phyloP scores from a whole-genome alignment of 257 asterid genomes.

The Nicotiana sylvestris region DNA sequence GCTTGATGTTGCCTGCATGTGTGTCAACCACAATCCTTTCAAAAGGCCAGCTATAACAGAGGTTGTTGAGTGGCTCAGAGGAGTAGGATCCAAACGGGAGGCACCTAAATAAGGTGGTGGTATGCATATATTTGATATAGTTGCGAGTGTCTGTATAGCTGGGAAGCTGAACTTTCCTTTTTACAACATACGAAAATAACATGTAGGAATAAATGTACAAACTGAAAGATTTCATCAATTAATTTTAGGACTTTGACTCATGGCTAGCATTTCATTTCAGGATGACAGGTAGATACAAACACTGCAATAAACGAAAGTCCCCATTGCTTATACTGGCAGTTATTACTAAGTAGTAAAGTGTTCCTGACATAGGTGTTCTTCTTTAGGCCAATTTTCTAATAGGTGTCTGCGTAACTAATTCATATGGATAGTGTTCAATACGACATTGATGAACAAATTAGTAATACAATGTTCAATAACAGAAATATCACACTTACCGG shows the following conservation, averaged over 20 bases:
- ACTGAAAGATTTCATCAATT: background rate
- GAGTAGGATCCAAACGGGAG: constrained; percentile 40
- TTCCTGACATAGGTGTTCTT: too few species aligned
- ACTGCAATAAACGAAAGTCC: too few species aligned
- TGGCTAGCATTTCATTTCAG: background rate
- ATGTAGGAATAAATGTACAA: constrained; percentile 9
- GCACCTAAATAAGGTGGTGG: constrained; percentile 31
- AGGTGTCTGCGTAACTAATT: too few species aligned
- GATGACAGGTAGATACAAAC: background rate
- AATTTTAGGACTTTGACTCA: background rate
- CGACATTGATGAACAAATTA: too few species aligned
- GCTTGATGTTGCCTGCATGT: constrained; percentile 83
- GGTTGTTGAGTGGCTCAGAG: constrained; percentile 73
- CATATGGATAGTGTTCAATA: too few species aligned
- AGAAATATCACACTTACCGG: background rate
- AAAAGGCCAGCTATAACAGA: constrained; percentile 80
- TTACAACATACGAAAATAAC: constrained; percentile 1
- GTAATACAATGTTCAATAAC: background rate
- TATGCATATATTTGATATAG: constrained; percentile 25
- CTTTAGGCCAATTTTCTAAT: too few species aligned
- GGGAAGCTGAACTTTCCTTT: constrained; percentile 18
- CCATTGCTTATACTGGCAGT: too few species aligned
- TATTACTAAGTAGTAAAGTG: too few species aligned
- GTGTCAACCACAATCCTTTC: constrained; percentile 74
- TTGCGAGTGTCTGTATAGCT: constrained; percentile 22